Evolutionary conservation across 2,329 filamentous ascomycete species (phyloP), one percentile per base, ranked within the genome.

Genomic region (Sclerotinia borealis): DNA sequence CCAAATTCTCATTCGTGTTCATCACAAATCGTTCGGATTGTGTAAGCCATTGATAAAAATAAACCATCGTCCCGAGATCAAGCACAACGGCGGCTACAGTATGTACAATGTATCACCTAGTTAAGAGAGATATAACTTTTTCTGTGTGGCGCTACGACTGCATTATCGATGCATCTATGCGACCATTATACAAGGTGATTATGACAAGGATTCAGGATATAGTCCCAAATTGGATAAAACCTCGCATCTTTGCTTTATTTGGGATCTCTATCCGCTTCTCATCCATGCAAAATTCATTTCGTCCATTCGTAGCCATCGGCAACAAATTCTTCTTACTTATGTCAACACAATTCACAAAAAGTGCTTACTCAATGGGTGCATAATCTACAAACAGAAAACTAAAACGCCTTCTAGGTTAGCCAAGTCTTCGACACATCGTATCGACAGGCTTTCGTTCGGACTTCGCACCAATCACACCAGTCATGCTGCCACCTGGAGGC

Each of bases 121-220:
- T 56, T 15, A 19, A 17, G 27, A 34, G 39, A 56, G 52, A 27
- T 39, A 10, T 29, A 45, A 31, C n/a, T n/a, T 45, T 45, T 58
- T 25, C 39, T 25, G 39, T 34, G 54, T 58, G 54, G 54, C 54
- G 54, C 54, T 58, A 58, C 39, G 27, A 34, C 39, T 45, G 54
- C 54, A n/a, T 58, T 45, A 45, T 58, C 54, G 39, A 58, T 25
- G 25, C 43, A 27, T 39, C 37, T 11, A 39, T 34, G 48, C 48
- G 25, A 54, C 37, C 50, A 45, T 31, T 34, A n/a, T n/a, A n/a
- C 54, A 34, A 34, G 27, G 39, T 27, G 39, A 13, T 27, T 39
- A 56, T 56, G 27, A 6, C 27, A 43, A 34, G 52, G n/a, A 45
- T 31, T 45, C 39, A 56, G 8, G 11, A 29, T 56, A 34, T 17